A percentile compares a stretch with the other conserved stretches of the same genome.
Conservation (phyloP, 208 protist species). For the Phytomonas sp. region DNA sequence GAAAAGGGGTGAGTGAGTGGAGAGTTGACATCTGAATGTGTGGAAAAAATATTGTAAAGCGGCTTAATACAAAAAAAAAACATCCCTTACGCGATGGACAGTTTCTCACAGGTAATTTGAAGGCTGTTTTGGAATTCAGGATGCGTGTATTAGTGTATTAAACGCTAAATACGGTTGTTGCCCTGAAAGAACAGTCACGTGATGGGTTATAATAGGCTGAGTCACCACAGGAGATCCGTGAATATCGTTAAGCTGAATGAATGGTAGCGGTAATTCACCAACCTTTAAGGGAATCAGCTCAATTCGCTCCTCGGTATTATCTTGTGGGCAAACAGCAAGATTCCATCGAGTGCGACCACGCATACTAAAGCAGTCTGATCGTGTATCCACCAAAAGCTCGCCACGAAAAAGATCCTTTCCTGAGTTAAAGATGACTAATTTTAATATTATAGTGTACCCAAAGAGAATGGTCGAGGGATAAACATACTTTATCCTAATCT, state of each 20-base stretch:
- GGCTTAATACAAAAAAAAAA: not conserved
- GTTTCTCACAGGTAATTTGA: not conserved
- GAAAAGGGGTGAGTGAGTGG: not conserved
- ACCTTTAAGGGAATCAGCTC: constrained; percentile 17
- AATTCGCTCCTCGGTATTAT: constrained; percentile 11
- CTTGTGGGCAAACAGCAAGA: constrained; percentile 21
- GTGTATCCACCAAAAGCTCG: constrained; percentile 27
- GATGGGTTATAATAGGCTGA: constrained; percentile 23
- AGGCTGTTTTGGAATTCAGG: not conserved
- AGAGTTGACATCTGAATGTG: not conserved
- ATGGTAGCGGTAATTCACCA: constrained; percentile 16
- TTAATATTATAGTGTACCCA: constrained; percentile 25
- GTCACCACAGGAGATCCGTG: constrained; percentile 19
- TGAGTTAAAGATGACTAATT: constrained; percentile 28
- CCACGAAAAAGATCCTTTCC: constrained; percentile 22
- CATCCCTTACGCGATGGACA: not conserved
- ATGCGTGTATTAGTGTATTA: not conserved
- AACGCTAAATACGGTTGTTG: not conserved
- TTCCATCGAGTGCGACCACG: constrained; percentile 26
- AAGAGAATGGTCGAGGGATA: constrained; percentile 28
- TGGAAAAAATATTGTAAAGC: not conserved
- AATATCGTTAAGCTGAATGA: constrained; percentile 20
- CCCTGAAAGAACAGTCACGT: constrained; percentile 13
- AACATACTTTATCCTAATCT: constrained; percentile 21
- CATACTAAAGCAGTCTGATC: constrained; percentile 22